Evolutionary conservation across 257 asterid genomes (phyloP), one percentile per base, ranked within the genome.

Genomic region (Nicotiana attenuata): DNA sequence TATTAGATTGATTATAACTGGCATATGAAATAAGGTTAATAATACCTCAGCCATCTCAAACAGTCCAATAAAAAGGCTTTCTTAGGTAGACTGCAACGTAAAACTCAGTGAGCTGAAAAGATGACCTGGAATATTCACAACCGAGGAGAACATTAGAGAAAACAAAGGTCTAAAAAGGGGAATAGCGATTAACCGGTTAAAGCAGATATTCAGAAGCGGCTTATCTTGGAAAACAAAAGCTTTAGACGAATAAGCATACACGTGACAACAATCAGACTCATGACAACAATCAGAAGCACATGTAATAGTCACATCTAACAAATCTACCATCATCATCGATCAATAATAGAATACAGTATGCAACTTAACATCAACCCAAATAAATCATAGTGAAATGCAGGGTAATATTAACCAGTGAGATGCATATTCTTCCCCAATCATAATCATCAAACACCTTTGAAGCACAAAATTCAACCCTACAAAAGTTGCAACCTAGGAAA

Each of bases 21-120:
- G 47, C 41, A 9, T 13, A 45, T 56, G 76, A 47, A n/a, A 38
- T 2, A 67, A 80, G 10, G 26, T 79, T 47, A 65, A 33, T 1
- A 61, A 38, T 85, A 91, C 94, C 92, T 91, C 94, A 38, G 92
- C 89, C 94, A 91, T 91, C 88, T 85, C 82, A 76, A 64, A 78
- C 68, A 80, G 80, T 66, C 76, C 78, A 63, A 78, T 64, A 41
- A 20, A 63, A 38, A 52, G 4, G 60, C 5, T 29, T 47, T 17
- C 50, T 53, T 52, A 26, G 45, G 77, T 78, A 55, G 1, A 65
- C 52, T 59, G 50, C 53, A 60, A 76, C 5, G 66, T 11, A 64
- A 53, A 82, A 69, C 19, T 35, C n/a, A 60, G 81, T 76, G 77
- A 28, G 79, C 80, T 73, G 84, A 60, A 45, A 84, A 55, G 60